Conservation (phyloP, 148 eudicot species). For the Amaranthus cruentus region DNA sequence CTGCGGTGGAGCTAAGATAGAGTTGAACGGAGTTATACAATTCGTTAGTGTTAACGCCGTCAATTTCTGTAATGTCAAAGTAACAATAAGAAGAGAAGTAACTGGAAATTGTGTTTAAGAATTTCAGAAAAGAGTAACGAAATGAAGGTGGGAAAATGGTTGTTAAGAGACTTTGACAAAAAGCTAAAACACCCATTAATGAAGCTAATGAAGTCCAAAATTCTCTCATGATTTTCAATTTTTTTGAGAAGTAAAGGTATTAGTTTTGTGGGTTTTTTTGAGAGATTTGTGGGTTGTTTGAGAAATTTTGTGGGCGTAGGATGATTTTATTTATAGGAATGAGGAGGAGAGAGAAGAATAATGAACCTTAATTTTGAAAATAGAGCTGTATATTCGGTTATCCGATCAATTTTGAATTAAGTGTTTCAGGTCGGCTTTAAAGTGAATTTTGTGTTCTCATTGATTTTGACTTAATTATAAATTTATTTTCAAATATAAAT, state of each 20-base stretch:
- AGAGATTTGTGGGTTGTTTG: not conserved
- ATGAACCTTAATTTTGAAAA: no score
- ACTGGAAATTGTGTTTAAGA: slow-evolving; percentile 43
- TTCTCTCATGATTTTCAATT: slow-evolving; percentile 47
- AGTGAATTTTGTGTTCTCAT: no score
- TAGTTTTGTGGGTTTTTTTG: not conserved
- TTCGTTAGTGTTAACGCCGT: slow-evolving; percentile 96
- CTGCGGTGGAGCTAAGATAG: slow-evolving; percentile 54
- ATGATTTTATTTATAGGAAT: not conserved
- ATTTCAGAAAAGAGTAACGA: slow-evolving; percentile 46
- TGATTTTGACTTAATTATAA: no score
- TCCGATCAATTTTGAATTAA: no score
- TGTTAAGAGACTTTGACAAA: slow-evolving; percentile 58
- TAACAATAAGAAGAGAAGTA: slow-evolving; percentile 65
- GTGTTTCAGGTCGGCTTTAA: no score
- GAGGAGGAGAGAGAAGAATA: not conserved
- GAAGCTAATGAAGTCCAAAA: slow-evolving; percentile 80
- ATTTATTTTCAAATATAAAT: no score
- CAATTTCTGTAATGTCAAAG: slow-evolving; percentile 92
- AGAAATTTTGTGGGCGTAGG: not conserved
- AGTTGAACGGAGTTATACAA: slow-evolving; percentile 94
- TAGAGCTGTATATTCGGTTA: no score
- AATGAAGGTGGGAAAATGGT: slow-evolving; percentile 71
- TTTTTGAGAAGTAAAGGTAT: not conserved
- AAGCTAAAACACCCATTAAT: slow-evolving; percentile 75